phyloP scores from a whole-genome alignment of 2,329 filamentous ascomycete species.

The Blastomyces parvus region DNA sequence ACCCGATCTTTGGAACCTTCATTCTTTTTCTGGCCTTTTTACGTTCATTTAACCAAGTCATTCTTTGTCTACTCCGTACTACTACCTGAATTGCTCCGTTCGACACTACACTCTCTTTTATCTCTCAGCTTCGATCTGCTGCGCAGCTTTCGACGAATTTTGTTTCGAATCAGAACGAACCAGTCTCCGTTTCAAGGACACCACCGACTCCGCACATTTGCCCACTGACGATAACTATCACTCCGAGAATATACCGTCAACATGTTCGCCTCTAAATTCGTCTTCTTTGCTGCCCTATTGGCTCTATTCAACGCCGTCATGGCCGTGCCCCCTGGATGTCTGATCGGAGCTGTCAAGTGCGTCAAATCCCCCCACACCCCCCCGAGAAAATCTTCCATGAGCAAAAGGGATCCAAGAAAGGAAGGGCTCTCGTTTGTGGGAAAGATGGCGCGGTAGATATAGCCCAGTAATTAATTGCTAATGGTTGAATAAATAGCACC shows the following conservation, averaged over 20 bases:
- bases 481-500: slow-evolving; percentile 24
- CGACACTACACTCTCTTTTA: slow-evolving; percentile 7
- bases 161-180: neutral
- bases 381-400: neutral
- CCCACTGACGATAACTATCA: neutral
- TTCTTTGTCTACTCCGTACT: slow-evolving; percentile 10
- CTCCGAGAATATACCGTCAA: slow-evolving; percentile 15
- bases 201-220: neutral
- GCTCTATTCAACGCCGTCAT: slow-evolving; percentile 36
- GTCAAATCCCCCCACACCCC: slow-evolving; percentile 12
- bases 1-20: neutral
- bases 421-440: neutral
- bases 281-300: slow-evolving; percentile 37
- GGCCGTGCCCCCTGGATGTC: slow-evolving; percentile 41
- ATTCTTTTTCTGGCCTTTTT: slow-evolving; percentile 19
- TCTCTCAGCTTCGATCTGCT: slow-evolving; percentile 7
- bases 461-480: neutral
- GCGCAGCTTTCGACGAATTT: slow-evolving; percentile 17
- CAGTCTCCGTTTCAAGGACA: slow-evolving; percentile 14
- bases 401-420: neutral
- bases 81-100: neutral
- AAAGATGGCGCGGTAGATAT: neutral
- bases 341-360: slow-evolving; percentile 44
- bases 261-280: slow-evolving; percentile 40
- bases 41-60: slow-evolving; percentile 13